phyloP scores from a whole-genome alignment of 2,329 filamentous ascomycete species.

The Aspergillus sergii region DNA sequence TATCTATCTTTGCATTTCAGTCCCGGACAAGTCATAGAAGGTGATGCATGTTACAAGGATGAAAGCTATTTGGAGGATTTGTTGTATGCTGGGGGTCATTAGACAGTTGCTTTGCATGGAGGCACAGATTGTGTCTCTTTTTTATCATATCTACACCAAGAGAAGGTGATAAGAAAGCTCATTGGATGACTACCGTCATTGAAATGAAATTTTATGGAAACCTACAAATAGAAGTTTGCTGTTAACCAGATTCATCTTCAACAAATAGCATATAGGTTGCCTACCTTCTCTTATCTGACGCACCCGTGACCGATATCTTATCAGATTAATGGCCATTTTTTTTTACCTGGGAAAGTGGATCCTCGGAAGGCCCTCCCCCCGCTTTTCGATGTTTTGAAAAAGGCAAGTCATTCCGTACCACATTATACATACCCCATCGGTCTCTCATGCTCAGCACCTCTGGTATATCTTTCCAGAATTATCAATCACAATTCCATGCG shows the following conservation, averaged over 20 bases:
- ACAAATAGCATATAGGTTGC: too few relatives aligned
- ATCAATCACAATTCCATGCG: not conserved
- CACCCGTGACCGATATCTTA: not conserved
- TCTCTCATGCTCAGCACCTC: not conserved
- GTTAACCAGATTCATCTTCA: too few relatives aligned
- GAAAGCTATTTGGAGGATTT: not conserved
- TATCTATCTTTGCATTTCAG: not conserved
- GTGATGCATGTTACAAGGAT: not conserved
- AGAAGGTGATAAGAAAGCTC: too few relatives aligned
- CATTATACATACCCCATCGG: not conserved
- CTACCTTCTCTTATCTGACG: too few relatives aligned
- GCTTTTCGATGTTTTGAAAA: not conserved
- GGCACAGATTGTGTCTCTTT: not conserved
- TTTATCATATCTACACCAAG: too few relatives aligned
- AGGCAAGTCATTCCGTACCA: not conserved
- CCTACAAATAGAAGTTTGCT: not conserved
- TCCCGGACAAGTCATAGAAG: not conserved
- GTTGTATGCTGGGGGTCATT: not conserved
- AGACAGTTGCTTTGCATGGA: not conserved
- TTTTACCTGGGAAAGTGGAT: not conserved
- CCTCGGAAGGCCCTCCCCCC: not conserved
- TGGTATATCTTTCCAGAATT: not conserved
- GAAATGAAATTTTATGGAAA: too few relatives aligned
- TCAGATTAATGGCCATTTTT: not conserved
- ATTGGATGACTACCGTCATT: too few relatives aligned